phyloP scores from a whole-genome alignment of 306 rosid genomes.

The Spatholobus suberectus region DNA sequence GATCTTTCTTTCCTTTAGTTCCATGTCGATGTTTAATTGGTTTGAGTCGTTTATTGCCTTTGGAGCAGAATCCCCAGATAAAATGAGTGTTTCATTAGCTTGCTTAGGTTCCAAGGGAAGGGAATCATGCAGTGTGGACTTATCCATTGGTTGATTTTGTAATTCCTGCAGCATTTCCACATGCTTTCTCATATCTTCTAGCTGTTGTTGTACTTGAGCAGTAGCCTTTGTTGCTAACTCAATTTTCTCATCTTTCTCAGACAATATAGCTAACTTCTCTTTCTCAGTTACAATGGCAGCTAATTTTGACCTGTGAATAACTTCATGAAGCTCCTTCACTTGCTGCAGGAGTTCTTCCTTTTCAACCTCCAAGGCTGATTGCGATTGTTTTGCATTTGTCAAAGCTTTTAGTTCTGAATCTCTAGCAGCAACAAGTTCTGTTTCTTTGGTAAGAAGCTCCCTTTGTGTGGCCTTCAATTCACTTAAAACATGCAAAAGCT shows the following conservation, averaged over 20 bases:
- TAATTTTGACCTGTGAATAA: constrained; percentile 44
- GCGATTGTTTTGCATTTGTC: constrained; percentile 44
- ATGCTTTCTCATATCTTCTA: constrained; percentile 51
- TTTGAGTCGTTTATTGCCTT: background rate
- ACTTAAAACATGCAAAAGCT: constrained; percentile 50
- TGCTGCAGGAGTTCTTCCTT: constrained; percentile 55
- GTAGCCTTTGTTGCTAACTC: constrained; percentile 49
- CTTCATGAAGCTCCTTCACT: constrained; percentile 61
- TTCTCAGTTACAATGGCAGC: constrained; percentile 52
- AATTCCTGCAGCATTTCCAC: constrained; percentile 42
- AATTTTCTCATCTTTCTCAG: constrained; percentile 56
- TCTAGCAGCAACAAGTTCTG: constrained; percentile 59
- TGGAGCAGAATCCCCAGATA: background rate
- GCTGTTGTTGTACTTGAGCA: constrained; percentile 43
- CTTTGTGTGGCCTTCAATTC: constrained; percentile 60
- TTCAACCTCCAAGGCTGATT: constrained; percentile 45
- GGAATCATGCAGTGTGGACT: background rate
- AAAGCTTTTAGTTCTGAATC: constrained; percentile 57
- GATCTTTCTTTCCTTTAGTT: constrained; percentile 46
- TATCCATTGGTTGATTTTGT: constrained; percentile 40
- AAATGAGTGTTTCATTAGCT: constrained; percentile 31
- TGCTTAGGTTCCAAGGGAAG: constrained; percentile 42
- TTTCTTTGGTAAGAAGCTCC: constrained; percentile 64
- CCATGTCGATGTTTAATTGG: constrained; percentile 47
- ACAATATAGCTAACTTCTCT: constrained; percentile 50